Evolutionary conservation across 2,329 filamentous ascomycete species (phyloP), one percentile per base, ranked within the genome.

Genomic region (Microcyclospora tardicrescens): DNA sequence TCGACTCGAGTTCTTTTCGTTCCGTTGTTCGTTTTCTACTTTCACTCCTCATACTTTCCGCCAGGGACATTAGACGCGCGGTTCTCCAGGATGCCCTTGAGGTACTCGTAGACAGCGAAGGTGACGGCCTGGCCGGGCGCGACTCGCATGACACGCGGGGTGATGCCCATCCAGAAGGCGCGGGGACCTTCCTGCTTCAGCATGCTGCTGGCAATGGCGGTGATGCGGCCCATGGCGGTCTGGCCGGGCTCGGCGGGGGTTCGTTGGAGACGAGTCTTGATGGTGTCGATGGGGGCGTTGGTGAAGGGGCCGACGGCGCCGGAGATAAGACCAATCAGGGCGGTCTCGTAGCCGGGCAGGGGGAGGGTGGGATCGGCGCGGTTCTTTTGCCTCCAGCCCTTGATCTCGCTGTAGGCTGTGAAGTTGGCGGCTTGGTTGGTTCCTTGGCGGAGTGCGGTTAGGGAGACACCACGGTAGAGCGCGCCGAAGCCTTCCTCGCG

Each of bases 101-200:
- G 45, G 40, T 67, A 70, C 48, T 71, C 67, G 43, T 71, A 71
- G 13, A 70, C 67, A 13, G 67, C 79, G 51, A 81, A 81, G 2
- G 77, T 81, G 33, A 81, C 77, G 13, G 78, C 91, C 69, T 98
- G 91, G 34, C 91, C 91, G 6, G 91, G 91, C 16, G 91, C 91
- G 38, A 98, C 91, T 56, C 91, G 78, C 86, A 96, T 96, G 51
- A 98, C 83, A 53, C 91, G 77, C 6, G 91, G 91, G 34, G 91
- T 98, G 64, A 98, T 98, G 54, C 91, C 91, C 73, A 96, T 96
- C 72, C 94, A 98, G 66, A 98, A 98, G 35, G 91, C 91, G 54
- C 85, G 79, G 51, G 89, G 71, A 28, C 91, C 91, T 66, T 98
- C 91, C 67, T 93, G 84, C 56, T 81, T 84, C 62, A 66, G 68